Percentiles rank a stretch among this genome's conserved stretches.
Evolutionary conservation across 2,329 filamentous ascomycete genomes (phyloP).

Genomic region (Clonostachys rhizophaga): DNA sequence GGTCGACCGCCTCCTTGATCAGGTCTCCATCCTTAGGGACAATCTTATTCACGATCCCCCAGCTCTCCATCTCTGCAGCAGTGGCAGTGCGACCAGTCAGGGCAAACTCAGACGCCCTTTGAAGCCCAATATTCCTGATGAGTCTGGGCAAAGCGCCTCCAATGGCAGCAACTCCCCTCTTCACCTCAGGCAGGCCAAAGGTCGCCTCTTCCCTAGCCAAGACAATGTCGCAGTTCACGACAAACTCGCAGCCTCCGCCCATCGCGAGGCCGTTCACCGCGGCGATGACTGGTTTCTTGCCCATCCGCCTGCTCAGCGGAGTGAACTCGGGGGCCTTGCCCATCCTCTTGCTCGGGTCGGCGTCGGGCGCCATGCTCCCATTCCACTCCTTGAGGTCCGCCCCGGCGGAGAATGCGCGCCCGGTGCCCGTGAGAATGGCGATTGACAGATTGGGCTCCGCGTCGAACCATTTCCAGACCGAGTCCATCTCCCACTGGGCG

Average conservation of each 20-base stretch:
- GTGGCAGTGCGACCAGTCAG: constrained; percentile 11
- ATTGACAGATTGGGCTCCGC: constrained; percentile 36
- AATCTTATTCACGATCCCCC: constrained; percentile 16
- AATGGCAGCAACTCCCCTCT: constrained; percentile 43
- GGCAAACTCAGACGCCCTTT: constrained; percentile 14
- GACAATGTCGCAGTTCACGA: constrained; percentile 44
- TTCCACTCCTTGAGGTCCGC: constrained; percentile 47
- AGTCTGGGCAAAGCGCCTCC: constrained; percentile 45
- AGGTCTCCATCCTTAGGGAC: constrained; percentile 22
- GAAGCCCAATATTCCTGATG: constrained; percentile 21
- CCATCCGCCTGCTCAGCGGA: constrained; percentile 35
- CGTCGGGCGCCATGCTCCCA: constrained; percentile 10
- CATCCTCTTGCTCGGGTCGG: constrained; percentile 7
- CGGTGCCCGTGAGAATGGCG: constrained; percentile 40
- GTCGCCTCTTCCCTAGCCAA: constrained; percentile 40
- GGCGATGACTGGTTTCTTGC: constrained; percentile 53
- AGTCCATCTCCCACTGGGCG: constrained; percentile 38
- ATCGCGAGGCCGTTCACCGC: constrained; percentile 50
- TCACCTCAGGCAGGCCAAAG: constrained; percentile 45
- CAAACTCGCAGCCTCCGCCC: constrained; percentile 50
- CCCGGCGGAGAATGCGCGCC: constrained; percentile 44
- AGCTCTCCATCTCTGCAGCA: constrained; percentile 12
- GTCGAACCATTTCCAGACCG: constrained; percentile 45
- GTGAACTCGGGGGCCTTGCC: constrained; percentile 29
- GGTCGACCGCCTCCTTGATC: constrained; percentile 48